Percentiles rank a stretch among this genome's conserved stretches.
Conservation (phyloP, 768 basidiomycete species). For the Tulasnella calospora region DNA sequence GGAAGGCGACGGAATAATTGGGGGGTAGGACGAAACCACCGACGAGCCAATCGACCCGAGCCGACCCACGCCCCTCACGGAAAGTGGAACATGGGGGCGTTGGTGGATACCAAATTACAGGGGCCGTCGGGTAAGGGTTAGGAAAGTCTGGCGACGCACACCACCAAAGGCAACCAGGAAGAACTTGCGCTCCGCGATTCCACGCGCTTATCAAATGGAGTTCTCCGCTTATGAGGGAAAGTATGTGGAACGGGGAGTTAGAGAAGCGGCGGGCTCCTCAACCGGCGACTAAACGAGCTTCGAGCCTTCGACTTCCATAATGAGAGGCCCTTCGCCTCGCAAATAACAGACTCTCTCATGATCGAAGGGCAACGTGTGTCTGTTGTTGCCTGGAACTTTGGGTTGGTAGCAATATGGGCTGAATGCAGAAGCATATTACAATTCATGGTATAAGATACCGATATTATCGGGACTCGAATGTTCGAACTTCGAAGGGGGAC, state of each 20-base stretch:
- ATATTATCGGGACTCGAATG: neutral
- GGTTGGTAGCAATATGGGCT: neutral
- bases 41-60: neutral
- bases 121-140: neutral
- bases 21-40: neutral
- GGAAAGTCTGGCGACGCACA: neutral
- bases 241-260: neutral
- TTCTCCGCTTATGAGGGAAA: conserved; percentile 8
- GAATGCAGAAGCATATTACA: neutral
- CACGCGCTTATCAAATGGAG: neutral
- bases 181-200: neutral
- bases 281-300: neutral
- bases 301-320: neutral
- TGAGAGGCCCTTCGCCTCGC: neutral
- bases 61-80: neutral
- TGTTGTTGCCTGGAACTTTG: neutral
- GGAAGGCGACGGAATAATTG: neutral
- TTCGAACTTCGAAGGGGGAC: neutral
- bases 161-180: neutral
- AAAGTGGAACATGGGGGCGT: neutral
- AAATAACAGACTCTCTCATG: neutral
- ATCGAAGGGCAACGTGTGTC: conserved; percentile 2
- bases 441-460: neutral
- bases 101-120: conserved; percentile 1
- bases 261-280: neutral